Conservation (phyloP, 129 eudicot genomes). For the Daucus carota region DNA sequence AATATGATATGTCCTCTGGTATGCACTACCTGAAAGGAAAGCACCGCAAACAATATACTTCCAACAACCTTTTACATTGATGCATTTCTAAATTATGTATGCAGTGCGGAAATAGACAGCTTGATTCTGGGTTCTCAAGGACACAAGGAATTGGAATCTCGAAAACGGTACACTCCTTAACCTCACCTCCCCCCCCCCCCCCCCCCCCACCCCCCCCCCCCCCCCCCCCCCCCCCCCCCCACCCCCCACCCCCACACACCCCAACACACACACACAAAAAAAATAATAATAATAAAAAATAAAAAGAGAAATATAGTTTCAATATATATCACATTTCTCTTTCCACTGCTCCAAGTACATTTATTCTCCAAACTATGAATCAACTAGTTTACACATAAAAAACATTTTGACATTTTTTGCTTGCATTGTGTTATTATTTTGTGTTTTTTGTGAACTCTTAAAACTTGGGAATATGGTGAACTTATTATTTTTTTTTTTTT, state of each 20-base stretch:
- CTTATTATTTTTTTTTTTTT: no score
- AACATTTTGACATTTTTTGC: neutral
- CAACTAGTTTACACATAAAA: neutral
- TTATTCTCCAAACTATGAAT: neutral
- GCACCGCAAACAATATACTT: neutral
- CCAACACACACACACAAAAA: no score
- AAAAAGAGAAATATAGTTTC: neutral
- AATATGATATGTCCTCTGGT: neutral
- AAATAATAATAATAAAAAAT: no score
- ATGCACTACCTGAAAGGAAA: neutral
- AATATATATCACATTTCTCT: neutral
- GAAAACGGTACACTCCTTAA: constrained; percentile 40
- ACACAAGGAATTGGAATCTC: constrained; percentile 39
- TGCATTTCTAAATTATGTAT: constrained; percentile 2
- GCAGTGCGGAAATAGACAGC: constrained; percentile 52
- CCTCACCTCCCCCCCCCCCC: neutral
- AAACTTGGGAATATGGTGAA: neutral
- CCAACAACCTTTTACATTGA: neutral
- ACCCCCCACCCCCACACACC: no score
- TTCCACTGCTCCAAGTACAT: neutral
- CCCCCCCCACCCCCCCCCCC: no score
- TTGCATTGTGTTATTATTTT: neutral
- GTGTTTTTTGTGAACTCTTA: neutral
- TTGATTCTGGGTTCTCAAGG: constrained; percentile 41
- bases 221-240: no score